Evolutionary conservation across 164 flowering plant species (phyloP).

Genomic region (Sedum album): DNA sequence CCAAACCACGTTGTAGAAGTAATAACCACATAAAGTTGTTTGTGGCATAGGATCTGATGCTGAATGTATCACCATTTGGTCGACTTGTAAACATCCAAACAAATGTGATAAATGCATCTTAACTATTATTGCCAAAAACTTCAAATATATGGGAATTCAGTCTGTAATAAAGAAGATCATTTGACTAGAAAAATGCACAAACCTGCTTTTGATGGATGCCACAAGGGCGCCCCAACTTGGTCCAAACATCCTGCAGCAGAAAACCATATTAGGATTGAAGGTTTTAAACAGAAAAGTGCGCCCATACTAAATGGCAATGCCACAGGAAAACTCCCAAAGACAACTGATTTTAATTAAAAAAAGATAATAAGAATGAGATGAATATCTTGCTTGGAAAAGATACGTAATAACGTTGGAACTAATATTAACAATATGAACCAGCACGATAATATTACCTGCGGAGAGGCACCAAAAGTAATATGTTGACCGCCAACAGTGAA

Average conservation of each 20-base stretch:
- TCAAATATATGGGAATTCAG: not conserved
- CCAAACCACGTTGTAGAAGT: conserved; percentile 96
- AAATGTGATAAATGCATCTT: not conserved
- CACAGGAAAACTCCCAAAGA: not conserved
- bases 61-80: conserved; percentile 97
- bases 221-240: conserved; percentile 94
- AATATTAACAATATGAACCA: not conserved
- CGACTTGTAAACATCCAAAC: conserved; percentile 64
- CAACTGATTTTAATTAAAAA: not conserved
- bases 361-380: not conserved
- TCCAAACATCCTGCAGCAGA: conserved; percentile 80
- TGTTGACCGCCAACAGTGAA: conserved; percentile 88
- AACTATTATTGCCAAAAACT: not conserved
- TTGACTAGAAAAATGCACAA: not conserved
- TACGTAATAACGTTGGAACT: not conserved
- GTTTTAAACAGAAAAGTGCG: not conserved
- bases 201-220: conserved; percentile 97
- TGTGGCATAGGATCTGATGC: conserved; percentile 91
- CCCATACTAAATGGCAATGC: not conserved
- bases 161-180: not conserved
- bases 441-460: conserved; percentile 45
- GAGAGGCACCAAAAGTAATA: conserved; percentile 95
- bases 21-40: conserved; percentile 86
- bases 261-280: not conserved
- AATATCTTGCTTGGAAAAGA: not conserved